Evolutionary conservation across 768 basidiomycete genomes (phyloP).

Genomic region (Lactarius trivialis): DNA sequence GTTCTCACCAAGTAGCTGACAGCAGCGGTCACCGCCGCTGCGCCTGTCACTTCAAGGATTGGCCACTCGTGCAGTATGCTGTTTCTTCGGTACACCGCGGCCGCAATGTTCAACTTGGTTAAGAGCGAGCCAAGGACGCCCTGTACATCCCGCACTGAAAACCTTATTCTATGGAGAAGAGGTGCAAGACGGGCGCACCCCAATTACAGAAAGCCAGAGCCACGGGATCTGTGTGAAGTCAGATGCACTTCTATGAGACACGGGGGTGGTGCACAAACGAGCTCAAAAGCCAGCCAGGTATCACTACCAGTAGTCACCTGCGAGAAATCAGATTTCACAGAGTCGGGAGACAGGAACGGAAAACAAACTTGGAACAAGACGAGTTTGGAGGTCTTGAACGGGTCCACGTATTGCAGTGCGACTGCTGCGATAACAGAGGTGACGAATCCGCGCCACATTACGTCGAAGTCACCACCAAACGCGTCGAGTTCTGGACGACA

Average conservation of each 20-base stretch:
- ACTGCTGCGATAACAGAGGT: conserved; percentile 83
- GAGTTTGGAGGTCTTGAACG: conserved; percentile 79
- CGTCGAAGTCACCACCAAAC: conserved; percentile 66
- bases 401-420: conserved; percentile 77
- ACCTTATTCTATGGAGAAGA: not conserved
- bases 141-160: conserved; percentile 30
- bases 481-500: conserved; percentile 50
- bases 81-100: conserved; percentile 54
- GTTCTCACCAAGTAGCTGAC: conserved; percentile 53
- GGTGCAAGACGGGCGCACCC: conserved; percentile 35
- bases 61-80: conserved; percentile 55
- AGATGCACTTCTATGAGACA: not conserved
- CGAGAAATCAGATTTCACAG: not conserved
- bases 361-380: conserved; percentile 63
- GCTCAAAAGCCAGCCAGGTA: conserved; percentile 66
- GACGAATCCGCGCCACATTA: conserved; percentile 84
- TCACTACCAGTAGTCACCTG: conserved; percentile 54
- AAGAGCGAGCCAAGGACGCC: conserved; percentile 59
- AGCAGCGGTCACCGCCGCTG: conserved; percentile 61
- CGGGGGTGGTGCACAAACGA: conserved; percentile 37
- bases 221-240: conserved; percentile 53
- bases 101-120: conserved; percentile 58
- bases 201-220: conserved; percentile 54
- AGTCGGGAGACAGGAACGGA: not conserved
- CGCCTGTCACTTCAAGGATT: conserved; percentile 55